These are phyloP conservation scores for Thelonectria discophora DNA, from an alignment of 2,329 filamentous ascomycete genomes.

Conservation along the genomic window DNA sequence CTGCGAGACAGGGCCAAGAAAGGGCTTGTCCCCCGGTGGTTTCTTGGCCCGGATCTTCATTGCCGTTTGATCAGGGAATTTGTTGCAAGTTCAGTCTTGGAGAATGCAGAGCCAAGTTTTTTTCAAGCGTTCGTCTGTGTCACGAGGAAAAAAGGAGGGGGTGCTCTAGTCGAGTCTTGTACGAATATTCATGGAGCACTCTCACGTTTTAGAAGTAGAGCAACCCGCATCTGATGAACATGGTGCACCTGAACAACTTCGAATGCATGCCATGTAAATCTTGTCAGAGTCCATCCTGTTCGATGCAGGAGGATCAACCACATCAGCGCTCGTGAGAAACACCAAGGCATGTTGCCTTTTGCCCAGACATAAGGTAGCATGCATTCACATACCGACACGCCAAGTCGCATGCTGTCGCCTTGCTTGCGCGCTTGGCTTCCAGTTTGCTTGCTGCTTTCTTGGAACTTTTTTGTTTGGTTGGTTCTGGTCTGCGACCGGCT, in stretches of 20 bases:
- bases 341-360: neutral
- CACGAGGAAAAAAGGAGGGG: neutral
- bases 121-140: neutral
- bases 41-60: slow-evolving; percentile 15
- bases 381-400: neutral
- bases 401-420: neutral
- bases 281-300: neutral
- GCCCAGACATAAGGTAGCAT: neutral
- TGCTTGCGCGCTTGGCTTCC: neutral
- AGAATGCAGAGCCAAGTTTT: neutral
- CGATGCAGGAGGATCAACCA: neutral
- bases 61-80: slow-evolving; percentile 8
- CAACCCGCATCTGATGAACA: neutral
- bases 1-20: neutral
- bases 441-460: neutral
- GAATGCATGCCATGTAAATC: neutral
- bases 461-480: neutral
- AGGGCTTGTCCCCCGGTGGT: neutral
- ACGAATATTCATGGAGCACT: neutral
- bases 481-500: neutral
- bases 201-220: too few relatives aligned
- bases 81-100: too few relatives aligned
- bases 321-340: too few relatives aligned
- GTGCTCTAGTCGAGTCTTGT: neutral
- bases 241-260: neutral